phyloP scores from a whole-genome alignment of 805 yeast genomes.

The Diddensiella caesifluorescens region DNA sequence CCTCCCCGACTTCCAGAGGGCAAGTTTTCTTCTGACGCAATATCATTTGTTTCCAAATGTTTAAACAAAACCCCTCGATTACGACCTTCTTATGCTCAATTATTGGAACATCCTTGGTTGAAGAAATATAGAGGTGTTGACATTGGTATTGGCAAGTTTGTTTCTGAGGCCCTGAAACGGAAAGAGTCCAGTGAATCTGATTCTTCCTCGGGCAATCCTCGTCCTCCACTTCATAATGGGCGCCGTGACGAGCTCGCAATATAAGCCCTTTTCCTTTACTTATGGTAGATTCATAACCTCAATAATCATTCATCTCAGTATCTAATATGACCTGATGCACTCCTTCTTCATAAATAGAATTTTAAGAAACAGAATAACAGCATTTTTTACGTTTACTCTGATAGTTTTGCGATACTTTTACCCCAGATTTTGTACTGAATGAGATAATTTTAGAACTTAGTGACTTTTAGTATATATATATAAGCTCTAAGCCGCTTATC shows the following conservation, averaged over 20 bases:
- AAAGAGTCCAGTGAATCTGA: background rate
- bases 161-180: conserved; percentile 19
- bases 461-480: too few relatives aligned
- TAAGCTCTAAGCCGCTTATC: too few relatives aligned
- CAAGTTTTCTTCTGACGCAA: conserved; percentile 68
- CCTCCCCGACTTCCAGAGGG: conserved; percentile 72
- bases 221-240: conserved; percentile 14
- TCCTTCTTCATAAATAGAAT: too few relatives aligned
- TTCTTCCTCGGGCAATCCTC: background rate
- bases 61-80: conserved; percentile 72
- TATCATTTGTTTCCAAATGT: conserved; percentile 64
- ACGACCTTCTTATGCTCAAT: conserved; percentile 74
- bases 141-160: conserved; percentile 37
- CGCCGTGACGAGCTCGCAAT: conserved; percentile 4
- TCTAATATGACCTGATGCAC: too few relatives aligned
- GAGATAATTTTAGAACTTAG: too few relatives aligned
- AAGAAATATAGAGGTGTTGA: conserved; percentile 42
- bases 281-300: too few relatives aligned
- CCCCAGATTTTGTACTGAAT: too few relatives aligned
- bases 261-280: too few relatives aligned
- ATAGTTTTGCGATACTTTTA: too few relatives aligned
- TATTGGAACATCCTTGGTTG: conserved; percentile 84
- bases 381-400: too few relatives aligned
- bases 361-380: too few relatives aligned
- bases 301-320: too few relatives aligned